A percentile compares a stretch with the other conserved stretches of the same genome.
Evolutionary conservation across 495 filamentous ascomycete species (phyloP).

Genomic region (Choiromyces venosus): DNA sequence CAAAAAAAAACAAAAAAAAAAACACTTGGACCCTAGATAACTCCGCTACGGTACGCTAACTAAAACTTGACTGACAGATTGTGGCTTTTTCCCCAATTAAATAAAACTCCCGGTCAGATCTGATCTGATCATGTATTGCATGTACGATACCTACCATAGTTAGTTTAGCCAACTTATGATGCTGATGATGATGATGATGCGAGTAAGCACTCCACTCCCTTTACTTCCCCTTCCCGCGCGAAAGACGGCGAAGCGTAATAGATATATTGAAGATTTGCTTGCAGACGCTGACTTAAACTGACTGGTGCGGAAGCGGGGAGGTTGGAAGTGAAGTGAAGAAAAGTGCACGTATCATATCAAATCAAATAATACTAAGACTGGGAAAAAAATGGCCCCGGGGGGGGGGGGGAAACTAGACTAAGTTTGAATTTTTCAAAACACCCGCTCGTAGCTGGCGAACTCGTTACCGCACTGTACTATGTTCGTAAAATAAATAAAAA

Average conservation of each 20-base stretch:
- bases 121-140: neutral
- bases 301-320: constrained; percentile 5
- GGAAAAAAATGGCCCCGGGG: neutral
- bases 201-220: neutral
- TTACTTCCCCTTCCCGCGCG: constrained; percentile 22
- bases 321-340: neutral
- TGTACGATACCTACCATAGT: neutral
- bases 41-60: neutral
- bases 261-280: constrained; percentile 5
- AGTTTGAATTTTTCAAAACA: neutral
- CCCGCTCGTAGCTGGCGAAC: neutral
- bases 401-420: neutral
- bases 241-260: constrained; percentile 3
- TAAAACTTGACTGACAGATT: neutral
- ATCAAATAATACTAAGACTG: neutral
- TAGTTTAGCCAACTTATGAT: neutral
- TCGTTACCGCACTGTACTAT: neutral
- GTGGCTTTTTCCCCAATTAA: neutral
- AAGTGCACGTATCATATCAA: constrained; percentile 3
- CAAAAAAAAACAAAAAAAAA: neutral
- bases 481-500: too few species aligned
- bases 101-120: neutral
- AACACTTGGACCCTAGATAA: neutral
- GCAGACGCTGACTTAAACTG: neutral
- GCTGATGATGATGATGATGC: neutral